A percentile compares a stretch with the other conserved stretches of the same genome.
phyloP scores from a whole-genome alignment of 192 early-diverging fungal genomes.

The Podila minutissima region DNA sequence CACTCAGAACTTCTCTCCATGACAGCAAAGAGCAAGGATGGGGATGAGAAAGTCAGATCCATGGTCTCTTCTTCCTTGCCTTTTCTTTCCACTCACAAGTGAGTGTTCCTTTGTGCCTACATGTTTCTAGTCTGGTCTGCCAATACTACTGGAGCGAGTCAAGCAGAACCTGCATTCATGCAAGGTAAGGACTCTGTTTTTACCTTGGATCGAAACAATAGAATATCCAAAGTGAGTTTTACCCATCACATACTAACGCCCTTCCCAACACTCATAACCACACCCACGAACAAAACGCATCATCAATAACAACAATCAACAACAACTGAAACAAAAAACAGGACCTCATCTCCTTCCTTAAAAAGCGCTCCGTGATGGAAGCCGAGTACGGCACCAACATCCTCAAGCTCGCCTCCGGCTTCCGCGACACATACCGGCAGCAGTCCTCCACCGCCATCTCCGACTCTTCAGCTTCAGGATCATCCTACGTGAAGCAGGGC shows the following conservation, averaged over 20 bases:
- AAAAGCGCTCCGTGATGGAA: slow-evolving; percentile 90
- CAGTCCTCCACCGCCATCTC: slow-evolving; percentile 58
- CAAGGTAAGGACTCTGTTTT: slow-evolving; percentile 54
- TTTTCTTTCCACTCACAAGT: background rate
- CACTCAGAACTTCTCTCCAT: too few relatives aligned
- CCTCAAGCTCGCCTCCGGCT: slow-evolving; percentile 76
- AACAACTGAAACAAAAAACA: slow-evolving; percentile 13
- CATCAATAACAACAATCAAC: background rate
- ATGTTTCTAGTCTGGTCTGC: slow-evolving; percentile 80
- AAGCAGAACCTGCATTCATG: slow-evolving; percentile 72
- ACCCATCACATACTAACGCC: background rate
- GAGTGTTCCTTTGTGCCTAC: background rate
- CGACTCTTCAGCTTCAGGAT: background rate
- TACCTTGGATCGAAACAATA: too few relatives aligned
- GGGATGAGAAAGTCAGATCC: too few relatives aligned
- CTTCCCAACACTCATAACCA: background rate
- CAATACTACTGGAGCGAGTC: slow-evolving; percentile 71
- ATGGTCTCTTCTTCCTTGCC: background rate
- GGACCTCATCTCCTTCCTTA: slow-evolving; percentile 83
- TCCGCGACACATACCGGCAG: slow-evolving; percentile 66
- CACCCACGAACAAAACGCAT: too few relatives aligned
- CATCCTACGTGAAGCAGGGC: slow-evolving; percentile 49
- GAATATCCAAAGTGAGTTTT: too few relatives aligned
- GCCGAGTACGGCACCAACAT: slow-evolving; percentile 89
- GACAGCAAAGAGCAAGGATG: too few relatives aligned